Base-by-base conservation (phyloP, 225 moss, liverwort and hornwort genomes). In the Sphagnum tenellum region DNA sequence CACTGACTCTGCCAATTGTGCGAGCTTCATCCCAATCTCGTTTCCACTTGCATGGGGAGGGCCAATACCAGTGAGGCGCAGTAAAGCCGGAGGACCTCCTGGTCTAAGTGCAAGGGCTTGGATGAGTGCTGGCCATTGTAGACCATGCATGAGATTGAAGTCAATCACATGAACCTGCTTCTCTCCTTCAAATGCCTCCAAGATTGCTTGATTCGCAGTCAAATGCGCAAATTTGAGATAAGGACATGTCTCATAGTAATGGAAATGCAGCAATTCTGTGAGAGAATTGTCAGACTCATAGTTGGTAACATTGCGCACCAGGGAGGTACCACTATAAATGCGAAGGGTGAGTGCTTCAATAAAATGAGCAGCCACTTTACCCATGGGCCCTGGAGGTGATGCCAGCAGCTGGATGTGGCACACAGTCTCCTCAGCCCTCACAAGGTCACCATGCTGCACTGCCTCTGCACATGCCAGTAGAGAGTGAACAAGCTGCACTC, bases 101-200 rank as follows among this genome's bases (percentile, higher is more conserved):
- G 84, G 80, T 10, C 89, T 79, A 2, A 87, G 64, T 29, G 89
- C 89, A 2, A 89, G 80, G 11, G 89, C 84, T 64, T 89, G 89
- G 51, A 89, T 87, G 60, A 89, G 75, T n/a, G 89, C 87, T 3
- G 89, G 87, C 89, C 89, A 89, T 67, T 89, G 89, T 8, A 87
- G 53, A 4, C 89, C 89, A 46, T 89, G 85, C 82, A 87, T 76
- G 3, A 89, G 73, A 69, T 87, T 87, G 61, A 84, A 84, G 57
- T 89, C 89, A 44, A 89, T 78, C 48, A 89, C 82, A 63, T 89
- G 89, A 4, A 87, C 82, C 61, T 80, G 74, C 65, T 73, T 74
- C 48, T 87, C 73, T 45, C 84, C 84, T 5, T 78, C 81, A 54
- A 87, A 84, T 3, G 89, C 89, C 71, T 87, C 87, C 2, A 89